Percentiles rank a stretch among this genome's conserved stretches.
Evolutionary conservation across 257 asterid species (phyloP).

Genomic region (Solanum lycopersicoides): DNA sequence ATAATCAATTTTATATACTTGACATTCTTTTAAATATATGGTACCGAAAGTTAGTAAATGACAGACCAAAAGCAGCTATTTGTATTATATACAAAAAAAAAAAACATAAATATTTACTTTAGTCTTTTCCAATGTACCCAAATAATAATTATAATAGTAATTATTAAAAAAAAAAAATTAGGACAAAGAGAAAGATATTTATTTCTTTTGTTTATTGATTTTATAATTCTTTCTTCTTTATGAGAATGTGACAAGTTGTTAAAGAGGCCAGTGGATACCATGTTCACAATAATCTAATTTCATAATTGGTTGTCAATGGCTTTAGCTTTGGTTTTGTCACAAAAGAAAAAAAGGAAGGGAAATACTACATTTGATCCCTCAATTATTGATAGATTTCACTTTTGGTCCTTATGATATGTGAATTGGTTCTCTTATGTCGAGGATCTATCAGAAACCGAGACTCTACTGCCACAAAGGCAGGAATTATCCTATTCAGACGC

Average conservation of each 20-base stretch:
- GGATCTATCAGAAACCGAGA: fast-evolving
- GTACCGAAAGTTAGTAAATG: background rate
- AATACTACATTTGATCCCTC: background rate
- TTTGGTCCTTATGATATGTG: background rate
- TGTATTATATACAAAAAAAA: background rate
- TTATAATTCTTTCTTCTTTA: background rate
- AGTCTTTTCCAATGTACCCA: background rate
- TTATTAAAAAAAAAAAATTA: background rate
- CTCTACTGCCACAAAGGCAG: no score
- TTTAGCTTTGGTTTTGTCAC: background rate
- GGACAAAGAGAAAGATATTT: background rate
- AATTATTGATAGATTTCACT: background rate
- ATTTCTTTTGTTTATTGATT: background rate
- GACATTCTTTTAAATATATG: background rate
- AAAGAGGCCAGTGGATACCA: background rate
- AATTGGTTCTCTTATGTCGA: no score
- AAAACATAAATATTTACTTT: background rate
- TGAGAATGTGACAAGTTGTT: background rate
- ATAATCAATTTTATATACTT: background rate
- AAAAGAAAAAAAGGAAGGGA: background rate
- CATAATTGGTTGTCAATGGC: background rate
- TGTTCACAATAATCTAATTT: background rate
- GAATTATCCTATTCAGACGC: no score
- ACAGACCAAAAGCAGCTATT: background rate
- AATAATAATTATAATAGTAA: no score